phyloP scores from a whole-genome alignment of 345 rosid species.

The Brassica juncea region DNA sequence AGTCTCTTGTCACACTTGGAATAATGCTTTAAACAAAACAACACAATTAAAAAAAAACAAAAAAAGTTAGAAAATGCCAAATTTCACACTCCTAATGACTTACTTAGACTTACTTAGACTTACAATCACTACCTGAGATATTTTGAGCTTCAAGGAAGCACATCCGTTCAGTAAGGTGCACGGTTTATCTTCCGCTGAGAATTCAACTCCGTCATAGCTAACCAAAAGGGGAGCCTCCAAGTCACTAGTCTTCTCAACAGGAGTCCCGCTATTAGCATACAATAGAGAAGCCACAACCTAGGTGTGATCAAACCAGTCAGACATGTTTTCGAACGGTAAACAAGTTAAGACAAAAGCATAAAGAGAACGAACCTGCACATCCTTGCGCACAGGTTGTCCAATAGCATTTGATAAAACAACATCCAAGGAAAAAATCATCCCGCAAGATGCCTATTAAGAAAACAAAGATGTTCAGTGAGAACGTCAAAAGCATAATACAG shows the following conservation, averaged over 20 bases:
- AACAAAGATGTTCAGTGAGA: not conserved
- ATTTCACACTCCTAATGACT: not conserved
- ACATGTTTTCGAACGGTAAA: not conserved
- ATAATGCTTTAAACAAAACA: constrained; percentile 60
- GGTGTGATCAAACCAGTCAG: constrained; percentile 24
- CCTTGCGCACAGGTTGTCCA: constrained; percentile 59
- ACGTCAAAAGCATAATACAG: constrained; percentile 10
- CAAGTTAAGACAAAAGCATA: constrained; percentile 16
- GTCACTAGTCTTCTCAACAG: constrained; percentile 69
- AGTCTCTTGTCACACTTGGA: constrained; percentile 76
- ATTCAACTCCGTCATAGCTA: constrained; percentile 76
- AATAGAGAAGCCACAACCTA: constrained; percentile 74
- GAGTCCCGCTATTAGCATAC: constrained; percentile 65
- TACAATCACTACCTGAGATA: constrained; percentile 61
- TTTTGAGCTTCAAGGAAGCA: constrained; percentile 81
- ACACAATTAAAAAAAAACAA: constrained; percentile 1
- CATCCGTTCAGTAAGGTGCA: constrained; percentile 61
- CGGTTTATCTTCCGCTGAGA: constrained; percentile 62
- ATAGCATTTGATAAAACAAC: constrained; percentile 66
- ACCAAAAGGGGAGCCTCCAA: constrained; percentile 75
- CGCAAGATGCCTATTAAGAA: constrained; percentile 64
- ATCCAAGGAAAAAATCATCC: constrained; percentile 72
- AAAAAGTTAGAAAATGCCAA: not conserved
- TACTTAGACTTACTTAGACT: not conserved
- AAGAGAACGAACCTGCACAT: constrained; percentile 57